Base-by-base conservation (phyloP, 306 rosid species). In the Arachis hypogaea region DNA sequence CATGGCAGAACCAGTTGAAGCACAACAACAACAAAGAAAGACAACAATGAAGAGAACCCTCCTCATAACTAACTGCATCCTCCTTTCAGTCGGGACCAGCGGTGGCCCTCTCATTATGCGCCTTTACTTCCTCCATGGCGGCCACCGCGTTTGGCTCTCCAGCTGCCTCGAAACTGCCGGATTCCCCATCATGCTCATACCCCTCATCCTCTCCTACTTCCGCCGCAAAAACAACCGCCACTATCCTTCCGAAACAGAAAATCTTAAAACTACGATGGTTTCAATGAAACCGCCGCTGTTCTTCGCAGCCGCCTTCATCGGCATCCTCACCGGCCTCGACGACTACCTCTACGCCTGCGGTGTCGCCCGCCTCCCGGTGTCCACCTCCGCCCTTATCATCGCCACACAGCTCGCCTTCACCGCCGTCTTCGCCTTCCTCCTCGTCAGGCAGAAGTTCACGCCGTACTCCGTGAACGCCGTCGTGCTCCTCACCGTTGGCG, bases 41-140 rank as follows among this genome's bases (percentile, higher is more conserved):
- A 44, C 54, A 79, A 12, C 64, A 47, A 54, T 72, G 71, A 83
- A 76, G 7, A 77, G 6, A 46, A n/a, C 58, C n/a, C 82, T 86
- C 61, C 88, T 92, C 45, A 9, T 80, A 50, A 61, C 87, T 6
- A 92, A 76, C 73, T 77, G 89, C 47, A 0, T 62, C 11, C 16
- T 89, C 0, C 33, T 89, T 4, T 9, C 76, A 30, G 5, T 88
- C 14, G 98, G 97, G 5, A 68, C 59, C 72, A 30, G 76, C 75
- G 90, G 90, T 5, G 96, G 96, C 16, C 98, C 96, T 6, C 66
- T 92, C 44, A 36, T 88, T 2, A 77, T 77, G 85, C 89, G 98
- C 11, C 90, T 92, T 66, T 92, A 92, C 81, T 92, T 85, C 85
- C 3, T 90, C 72, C 90, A 85, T 36, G 96, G 98, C 55, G 93